Base-by-base conservation (phyloP, 345 rosid species). In the Bruguiera parviflora region DNA sequence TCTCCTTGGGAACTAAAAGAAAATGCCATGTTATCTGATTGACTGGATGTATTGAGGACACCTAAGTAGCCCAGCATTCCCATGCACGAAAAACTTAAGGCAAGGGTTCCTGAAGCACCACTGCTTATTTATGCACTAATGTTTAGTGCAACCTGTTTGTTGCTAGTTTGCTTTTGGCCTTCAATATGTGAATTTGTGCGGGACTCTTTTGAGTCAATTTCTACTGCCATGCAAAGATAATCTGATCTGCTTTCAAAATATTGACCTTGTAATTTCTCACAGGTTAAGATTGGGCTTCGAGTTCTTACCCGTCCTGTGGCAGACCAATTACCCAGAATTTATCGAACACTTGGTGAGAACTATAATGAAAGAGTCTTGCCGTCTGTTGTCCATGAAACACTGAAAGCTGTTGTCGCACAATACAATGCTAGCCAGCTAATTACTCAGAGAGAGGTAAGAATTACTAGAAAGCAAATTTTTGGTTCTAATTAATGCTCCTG, bases 381-480 rank as follows among this genome's bases (percentile, higher is more conserved):
- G 35, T 89, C 97, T n/a, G 89, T 94, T 74, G 86, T 92, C 71
- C 87, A 94, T 67, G 98, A 94, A 77, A 92, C 97, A 19, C 71
- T 92, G 51, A 94, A 94, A 79, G 89, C 97, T 51, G 98, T 94
- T 58, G 96, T 94, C 57, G 98, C 97, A 43, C 96, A 89, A 76
- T 94, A 89, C 75, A 94, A 94, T 75, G 98, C 96, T 63, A 94
- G 97, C 76, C 97, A 94, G 81, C 96, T 92, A 61, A 88, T 94
- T 63, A 94, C 98, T 6, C 97, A 92, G 79, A 85, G 97, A 83
- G 99, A 95, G 87, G 98, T 89, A 58, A 15, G 68, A 55, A 31
- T 33, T 33, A 24, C 18, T 35, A 6, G 3, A 7, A 2, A 46
- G 47, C 29, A 39, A 18, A 47, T 70, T 64, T 11, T 22, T 53